Percentiles rank a stretch among this genome's conserved stretches.
These are phyloP conservation scores for Eleusine coracana DNA, from an alignment of 176 grass and related monocot species.

Conservation along the genomic window DNA sequence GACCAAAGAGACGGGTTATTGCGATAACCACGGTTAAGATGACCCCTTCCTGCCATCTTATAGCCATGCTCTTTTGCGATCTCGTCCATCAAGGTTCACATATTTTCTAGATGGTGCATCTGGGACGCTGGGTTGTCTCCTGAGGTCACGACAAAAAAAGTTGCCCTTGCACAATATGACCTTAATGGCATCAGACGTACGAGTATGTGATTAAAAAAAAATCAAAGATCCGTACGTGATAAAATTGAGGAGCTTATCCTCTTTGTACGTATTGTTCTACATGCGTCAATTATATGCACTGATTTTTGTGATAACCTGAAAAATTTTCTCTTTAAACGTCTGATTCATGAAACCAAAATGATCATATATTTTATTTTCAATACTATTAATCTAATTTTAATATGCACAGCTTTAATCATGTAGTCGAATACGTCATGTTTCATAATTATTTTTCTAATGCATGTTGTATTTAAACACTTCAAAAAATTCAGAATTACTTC, in stretches of 20 bases:
- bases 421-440: no score
- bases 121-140: background rate
- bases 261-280: background rate
- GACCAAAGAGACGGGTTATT: slow-evolving; percentile 61
- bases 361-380: background rate
- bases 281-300: background rate
- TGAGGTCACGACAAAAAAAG: slow-evolving; percentile 26
- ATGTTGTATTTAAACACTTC: background rate
- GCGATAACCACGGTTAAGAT: slow-evolving; percentile 60
- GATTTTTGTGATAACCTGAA: background rate
- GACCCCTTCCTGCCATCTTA: slow-evolving; percentile 14
- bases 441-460: background rate
- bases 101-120: background rate
- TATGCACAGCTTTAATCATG: no score
- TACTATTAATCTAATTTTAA: no score
- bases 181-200: background rate
- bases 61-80: slow-evolving; percentile 30
- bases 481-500: background rate
- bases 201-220: background rate
- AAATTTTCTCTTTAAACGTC: no score
- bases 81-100: fast-evolving
- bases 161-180: background rate
- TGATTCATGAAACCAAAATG: background rate
- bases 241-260: background rate
- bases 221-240: background rate